Evolutionary conservation across 2,329 filamentous ascomycete genomes (phyloP).

Genomic region (Thermothelomyces thermophilus): DNA sequence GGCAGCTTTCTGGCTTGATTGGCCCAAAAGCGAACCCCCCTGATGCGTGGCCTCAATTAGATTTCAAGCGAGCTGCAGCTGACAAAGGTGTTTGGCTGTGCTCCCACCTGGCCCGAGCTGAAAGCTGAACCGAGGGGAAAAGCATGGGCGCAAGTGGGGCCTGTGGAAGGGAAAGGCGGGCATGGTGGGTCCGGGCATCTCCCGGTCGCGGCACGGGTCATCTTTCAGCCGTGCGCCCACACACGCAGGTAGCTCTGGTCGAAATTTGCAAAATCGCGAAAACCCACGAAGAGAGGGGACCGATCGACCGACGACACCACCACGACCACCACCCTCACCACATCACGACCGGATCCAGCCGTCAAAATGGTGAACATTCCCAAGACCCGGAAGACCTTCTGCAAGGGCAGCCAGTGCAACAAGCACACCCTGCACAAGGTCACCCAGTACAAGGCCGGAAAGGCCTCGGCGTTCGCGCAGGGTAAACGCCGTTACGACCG

Average conservation of each 20-base stretch:
- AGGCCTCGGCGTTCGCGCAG: constrained; percentile 50
- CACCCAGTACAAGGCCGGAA: constrained; percentile 75
- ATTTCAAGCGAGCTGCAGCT: background rate
- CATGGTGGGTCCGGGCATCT: background rate
- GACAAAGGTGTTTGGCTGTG: too few species aligned
- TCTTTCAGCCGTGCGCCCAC: constrained; percentile 23
- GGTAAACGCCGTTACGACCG: constrained; percentile 99
- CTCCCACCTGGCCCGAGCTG: too few species aligned
- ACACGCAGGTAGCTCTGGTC: constrained; percentile 22
- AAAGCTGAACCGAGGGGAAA: background rate
- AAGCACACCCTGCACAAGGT: constrained; percentile 76
- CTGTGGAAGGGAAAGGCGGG: background rate
- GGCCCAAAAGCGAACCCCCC: background rate
- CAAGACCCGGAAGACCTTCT: constrained; percentile 80
- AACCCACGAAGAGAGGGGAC: constrained; percentile 16
- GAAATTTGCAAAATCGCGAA: constrained; percentile 26
- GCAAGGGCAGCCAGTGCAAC: constrained; percentile 77
- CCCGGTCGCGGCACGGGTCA: constrained; percentile 19
- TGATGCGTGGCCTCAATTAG: background rate
- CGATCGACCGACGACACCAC: constrained; percentile 19
- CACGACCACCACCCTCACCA: constrained; percentile 24
- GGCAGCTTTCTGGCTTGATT: background rate
- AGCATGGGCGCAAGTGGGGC: background rate
- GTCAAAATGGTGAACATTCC: constrained; percentile 68
- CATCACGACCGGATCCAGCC: constrained; percentile 24